A percentile compares a stretch with the other conserved stretches of the same genome.
phyloP scores from a whole-genome alignment of 1,284 basidiomycete species.

The Schizophyllum commune region DNA sequence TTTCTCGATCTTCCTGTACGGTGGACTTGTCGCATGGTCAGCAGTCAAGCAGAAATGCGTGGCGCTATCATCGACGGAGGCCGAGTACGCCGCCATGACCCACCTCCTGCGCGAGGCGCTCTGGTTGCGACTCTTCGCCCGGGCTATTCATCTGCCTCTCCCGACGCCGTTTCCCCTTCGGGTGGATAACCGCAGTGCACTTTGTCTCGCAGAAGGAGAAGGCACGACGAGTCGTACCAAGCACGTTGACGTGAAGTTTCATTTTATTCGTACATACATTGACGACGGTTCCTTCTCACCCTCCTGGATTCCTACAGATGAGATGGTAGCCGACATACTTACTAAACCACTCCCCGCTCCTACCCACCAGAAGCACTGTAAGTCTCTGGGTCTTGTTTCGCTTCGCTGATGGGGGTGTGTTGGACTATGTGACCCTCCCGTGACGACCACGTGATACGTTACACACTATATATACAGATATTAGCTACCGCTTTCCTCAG shows the following conservation, averaged over 20 bases:
- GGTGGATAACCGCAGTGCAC: neutral
- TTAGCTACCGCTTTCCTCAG: too few relatives aligned
- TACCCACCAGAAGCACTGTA: conserved; percentile 12
- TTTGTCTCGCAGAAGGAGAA: neutral
- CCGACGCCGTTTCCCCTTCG: neutral
- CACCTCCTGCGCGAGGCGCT: conserved; percentile 5
- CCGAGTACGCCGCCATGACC: conserved; percentile 5
- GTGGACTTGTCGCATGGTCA: conserved; percentile 27
- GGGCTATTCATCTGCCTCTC: too few relatives aligned
- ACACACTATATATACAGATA: too few relatives aligned
- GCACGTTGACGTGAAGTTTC: neutral
- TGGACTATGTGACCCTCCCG: too few relatives aligned
- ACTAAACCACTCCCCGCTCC: conserved; percentile 4
- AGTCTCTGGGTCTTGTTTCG: too few relatives aligned
- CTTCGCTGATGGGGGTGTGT: too few relatives aligned
- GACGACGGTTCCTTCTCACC: neutral
- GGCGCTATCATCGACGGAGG: conserved; percentile 6
- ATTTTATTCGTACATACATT: neutral
- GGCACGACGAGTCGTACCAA: neutral
- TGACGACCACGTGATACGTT: too few relatives aligned
- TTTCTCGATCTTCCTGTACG: conserved; percentile 21
- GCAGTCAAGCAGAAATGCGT: conserved; percentile 14
- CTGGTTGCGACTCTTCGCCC: conserved; percentile 1
- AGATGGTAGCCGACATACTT: conserved; percentile 1
- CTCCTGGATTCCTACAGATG: neutral